A percentile compares a stretch with the other conserved stretches of the same genome.
Evolutionary conservation across 345 rosid species (phyloP).

Genomic region (Rhodomyrtus tomentosa): DNA sequence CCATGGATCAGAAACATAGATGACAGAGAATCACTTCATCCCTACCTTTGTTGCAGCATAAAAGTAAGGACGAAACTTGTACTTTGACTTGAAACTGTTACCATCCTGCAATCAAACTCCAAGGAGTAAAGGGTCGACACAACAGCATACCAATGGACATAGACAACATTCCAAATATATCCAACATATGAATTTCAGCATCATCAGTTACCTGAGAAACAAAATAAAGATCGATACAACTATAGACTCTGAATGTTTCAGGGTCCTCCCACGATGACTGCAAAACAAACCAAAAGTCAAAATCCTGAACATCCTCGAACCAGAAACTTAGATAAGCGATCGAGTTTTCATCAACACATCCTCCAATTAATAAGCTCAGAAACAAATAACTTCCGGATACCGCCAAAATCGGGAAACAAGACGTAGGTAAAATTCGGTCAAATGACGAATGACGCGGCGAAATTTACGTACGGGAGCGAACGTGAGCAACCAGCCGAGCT

Average conservation of each 20-base stretch:
- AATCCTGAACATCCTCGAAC: background rate
- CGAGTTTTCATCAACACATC: background rate
- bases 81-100: conserved; percentile 74
- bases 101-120: conserved; percentile 50
- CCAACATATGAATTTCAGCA: background rate
- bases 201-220: conserved; percentile 64
- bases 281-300: conserved; percentile 8
- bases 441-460: background rate
- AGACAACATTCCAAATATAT: background rate
- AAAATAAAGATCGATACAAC: conserved; percentile 85
- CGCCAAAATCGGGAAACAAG: background rate
- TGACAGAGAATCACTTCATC: background rate
- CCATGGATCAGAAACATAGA: background rate
- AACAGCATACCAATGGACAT: background rate
- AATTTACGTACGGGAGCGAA: conserved; percentile 52
- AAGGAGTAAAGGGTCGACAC: background rate
- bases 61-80: conserved; percentile 84
- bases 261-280: conserved; percentile 83
- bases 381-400: background rate
- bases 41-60: conserved; percentile 74
- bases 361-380: background rate
- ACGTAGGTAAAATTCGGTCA: background rate
- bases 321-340: background rate
- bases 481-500: conserved; percentile 91
- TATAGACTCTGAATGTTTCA: conserved; percentile 46